Conservation (phyloP, 164 flowering plant species). For the Cinnamomum micranthum region DNA sequence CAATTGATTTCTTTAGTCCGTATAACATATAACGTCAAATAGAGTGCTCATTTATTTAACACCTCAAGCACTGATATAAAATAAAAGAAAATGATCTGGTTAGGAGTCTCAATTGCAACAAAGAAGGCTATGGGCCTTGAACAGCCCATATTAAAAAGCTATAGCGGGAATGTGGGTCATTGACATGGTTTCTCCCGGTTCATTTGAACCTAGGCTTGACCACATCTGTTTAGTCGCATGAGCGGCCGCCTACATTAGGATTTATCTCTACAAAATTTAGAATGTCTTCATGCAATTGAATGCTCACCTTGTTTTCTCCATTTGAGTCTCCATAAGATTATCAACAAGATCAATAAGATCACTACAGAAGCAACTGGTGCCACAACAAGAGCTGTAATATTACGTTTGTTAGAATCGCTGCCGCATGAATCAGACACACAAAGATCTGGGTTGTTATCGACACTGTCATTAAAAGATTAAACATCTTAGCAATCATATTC, state of each 20-base stretch:
- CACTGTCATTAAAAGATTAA: background rate
- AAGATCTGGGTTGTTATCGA: background rate
- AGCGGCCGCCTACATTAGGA: too few relatives aligned
- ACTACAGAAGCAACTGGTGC: background rate
- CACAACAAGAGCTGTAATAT: background rate
- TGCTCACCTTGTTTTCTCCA: background rate
- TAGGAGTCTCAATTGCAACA: background rate
- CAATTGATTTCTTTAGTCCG: background rate
- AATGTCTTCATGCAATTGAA: background rate
- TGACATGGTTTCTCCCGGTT: too few relatives aligned
- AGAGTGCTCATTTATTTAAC: background rate
- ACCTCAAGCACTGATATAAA: background rate
- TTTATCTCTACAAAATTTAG: too few relatives aligned
- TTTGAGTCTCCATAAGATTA: background rate
- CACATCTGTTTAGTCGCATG: background rate
- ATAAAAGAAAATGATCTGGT: background rate
- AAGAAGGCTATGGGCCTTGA: too few relatives aligned
- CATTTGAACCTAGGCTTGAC: too few relatives aligned
- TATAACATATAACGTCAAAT: background rate
- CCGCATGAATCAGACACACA: background rate
- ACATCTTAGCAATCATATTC: too few relatives aligned
- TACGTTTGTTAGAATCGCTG: background rate
- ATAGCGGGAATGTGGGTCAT: too few relatives aligned
- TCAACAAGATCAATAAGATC: background rate
- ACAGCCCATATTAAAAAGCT: too few relatives aligned